Percentiles rank a stretch among this genome's conserved stretches.
These are phyloP conservation scores for Triadica sebifera DNA, from an alignment of 345 rosid species.

Conservation along the genomic window DNA sequence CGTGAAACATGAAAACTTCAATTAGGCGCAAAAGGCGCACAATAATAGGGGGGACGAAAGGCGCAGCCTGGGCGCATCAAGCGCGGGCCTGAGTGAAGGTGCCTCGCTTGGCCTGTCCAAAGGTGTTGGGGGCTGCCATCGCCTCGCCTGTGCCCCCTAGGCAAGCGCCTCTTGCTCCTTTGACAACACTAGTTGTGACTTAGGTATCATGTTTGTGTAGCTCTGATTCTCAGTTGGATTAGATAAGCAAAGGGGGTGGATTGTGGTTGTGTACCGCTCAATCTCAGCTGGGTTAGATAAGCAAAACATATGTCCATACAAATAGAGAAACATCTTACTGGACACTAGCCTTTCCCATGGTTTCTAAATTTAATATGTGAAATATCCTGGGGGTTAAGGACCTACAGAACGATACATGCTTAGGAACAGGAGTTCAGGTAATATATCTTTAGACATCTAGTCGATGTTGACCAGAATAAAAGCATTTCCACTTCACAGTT, in stretches of 20 bases:
- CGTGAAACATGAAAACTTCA: too few species aligned
- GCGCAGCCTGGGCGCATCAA: too few species aligned
- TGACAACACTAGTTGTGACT: too few species aligned
- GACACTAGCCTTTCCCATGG: background rate
- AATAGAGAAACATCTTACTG: background rate
- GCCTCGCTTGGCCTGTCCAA: too few species aligned
- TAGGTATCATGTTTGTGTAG: too few species aligned
- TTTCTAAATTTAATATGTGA: conserved; percentile 4
- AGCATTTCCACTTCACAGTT: conserved; percentile 1
- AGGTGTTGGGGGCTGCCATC: too few species aligned
- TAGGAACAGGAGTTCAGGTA: background rate
- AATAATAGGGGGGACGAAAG: too few species aligned
- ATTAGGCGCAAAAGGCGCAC: too few species aligned
- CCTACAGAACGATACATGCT: background rate
- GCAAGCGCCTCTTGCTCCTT: too few species aligned
- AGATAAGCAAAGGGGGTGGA: background rate
- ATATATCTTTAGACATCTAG: background rate
- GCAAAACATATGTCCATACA: background rate
- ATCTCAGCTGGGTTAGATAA: background rate
- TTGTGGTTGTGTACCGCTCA: background rate
- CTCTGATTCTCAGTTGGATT: too few species aligned
- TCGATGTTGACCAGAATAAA: background rate
- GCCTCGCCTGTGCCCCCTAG: too few species aligned
- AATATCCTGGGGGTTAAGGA: background rate
- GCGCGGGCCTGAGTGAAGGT: too few species aligned